These are phyloP conservation scores for Coniferiporia weirii DNA, from an alignment of 1,284 basidiomycete species.

Conservation along the genomic window DNA sequence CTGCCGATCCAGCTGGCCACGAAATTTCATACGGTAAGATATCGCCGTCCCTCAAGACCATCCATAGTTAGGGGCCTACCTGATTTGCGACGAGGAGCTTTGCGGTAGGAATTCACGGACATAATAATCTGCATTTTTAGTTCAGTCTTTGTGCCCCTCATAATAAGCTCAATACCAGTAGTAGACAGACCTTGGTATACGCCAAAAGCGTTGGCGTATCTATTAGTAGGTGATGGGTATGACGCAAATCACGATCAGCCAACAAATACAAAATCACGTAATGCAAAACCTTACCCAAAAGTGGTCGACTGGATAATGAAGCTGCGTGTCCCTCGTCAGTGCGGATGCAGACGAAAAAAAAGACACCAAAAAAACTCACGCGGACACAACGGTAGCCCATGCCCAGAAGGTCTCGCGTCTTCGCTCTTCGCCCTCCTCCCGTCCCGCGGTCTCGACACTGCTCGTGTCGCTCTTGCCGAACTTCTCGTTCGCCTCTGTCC, in stretches of 20 bases:
- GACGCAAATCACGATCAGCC: not conserved
- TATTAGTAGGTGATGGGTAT: not conserved
- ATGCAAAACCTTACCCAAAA: not conserved
- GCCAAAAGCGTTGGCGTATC: not conserved
- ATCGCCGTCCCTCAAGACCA: not conserved
- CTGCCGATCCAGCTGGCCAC: conserved; percentile 16
- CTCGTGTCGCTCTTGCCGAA: too few relatives aligned
- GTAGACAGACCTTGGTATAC: conserved; percentile 1
- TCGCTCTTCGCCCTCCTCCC: too few relatives aligned
- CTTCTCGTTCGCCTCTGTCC: too few relatives aligned
- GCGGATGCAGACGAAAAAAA: not conserved
- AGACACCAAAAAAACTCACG: not conserved
- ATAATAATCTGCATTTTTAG: conserved; percentile 4
- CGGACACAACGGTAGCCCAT: conserved; percentile 11
- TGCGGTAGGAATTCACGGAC: conserved; percentile 11
- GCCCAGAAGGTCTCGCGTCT: conserved; percentile 1
- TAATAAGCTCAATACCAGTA: not conserved
- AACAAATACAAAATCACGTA: not conserved
- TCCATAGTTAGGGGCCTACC: not conserved
- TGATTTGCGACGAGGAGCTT: conserved; percentile 13
- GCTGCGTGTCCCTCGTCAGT: not conserved
- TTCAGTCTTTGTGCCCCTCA: not conserved
- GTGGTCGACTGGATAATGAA: not conserved
- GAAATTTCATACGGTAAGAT: not conserved
- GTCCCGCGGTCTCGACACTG: too few relatives aligned